A percentile compares a stretch with the other conserved stretches of the same genome.
Conservation (phyloP, 352 stramenopile species). For the Phytophthora melonis region DNA sequence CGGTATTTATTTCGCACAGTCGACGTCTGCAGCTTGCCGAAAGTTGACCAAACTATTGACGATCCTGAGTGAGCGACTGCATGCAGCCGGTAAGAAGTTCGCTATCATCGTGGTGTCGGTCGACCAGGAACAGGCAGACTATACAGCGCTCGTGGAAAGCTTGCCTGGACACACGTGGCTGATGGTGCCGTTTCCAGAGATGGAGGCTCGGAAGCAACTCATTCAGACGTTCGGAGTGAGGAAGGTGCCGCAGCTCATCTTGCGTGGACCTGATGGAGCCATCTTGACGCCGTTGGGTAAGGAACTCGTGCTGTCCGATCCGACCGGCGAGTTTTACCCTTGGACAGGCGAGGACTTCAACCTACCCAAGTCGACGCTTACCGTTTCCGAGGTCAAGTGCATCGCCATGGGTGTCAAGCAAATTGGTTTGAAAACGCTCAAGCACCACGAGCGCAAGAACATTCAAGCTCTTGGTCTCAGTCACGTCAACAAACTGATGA, state of each 20-base stretch:
- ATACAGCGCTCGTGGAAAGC: constrained; percentile 56
- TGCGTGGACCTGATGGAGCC: constrained; percentile 59
- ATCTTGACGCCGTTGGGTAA: constrained; percentile 80
- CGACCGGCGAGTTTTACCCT: constrained; percentile 66
- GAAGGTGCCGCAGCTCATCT: constrained; percentile 67
- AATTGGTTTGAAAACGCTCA: constrained; percentile 77
- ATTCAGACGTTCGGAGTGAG: constrained; percentile 70
- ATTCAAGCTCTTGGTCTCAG: constrained; percentile 48
- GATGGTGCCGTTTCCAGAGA: constrained; percentile 79
- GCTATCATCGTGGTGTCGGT: constrained; percentile 82
- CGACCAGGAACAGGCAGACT: constrained; percentile 74
- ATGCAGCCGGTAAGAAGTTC: constrained; percentile 57
- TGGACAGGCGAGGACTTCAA: constrained; percentile 66
- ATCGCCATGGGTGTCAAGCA: constrained; percentile 80
- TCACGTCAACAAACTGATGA: constrained; percentile 68
- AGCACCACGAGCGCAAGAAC: constrained; percentile 55
- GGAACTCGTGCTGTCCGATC: constrained; percentile 73
- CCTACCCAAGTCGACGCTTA: constrained; percentile 59
- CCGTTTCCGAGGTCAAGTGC: constrained; percentile 66
- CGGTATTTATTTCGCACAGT: constrained; percentile 79
- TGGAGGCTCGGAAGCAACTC: constrained; percentile 75
- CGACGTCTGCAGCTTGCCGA: constrained; percentile 55
- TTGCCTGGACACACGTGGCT: constrained; percentile 71
- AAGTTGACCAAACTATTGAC: constrained; percentile 65
- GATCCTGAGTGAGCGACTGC: constrained; percentile 55